A percentile compares a stretch with the other conserved stretches of the same genome.
Conservation (phyloP, 441 rosid genomes). For the Populus hybrid region DNA sequence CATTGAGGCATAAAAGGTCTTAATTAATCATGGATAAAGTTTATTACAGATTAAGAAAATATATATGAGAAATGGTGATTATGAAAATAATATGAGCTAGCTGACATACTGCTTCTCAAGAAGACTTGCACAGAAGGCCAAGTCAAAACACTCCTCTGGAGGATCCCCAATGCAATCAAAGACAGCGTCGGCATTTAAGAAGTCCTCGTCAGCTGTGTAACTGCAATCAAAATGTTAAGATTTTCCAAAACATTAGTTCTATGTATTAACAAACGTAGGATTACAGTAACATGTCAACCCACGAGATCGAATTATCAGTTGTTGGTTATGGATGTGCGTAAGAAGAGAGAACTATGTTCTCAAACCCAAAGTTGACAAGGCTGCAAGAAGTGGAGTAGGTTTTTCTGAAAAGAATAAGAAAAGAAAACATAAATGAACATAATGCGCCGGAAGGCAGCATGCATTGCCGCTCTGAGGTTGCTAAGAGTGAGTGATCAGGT, state of each 20-base stretch:
- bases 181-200: conserved; percentile 80
- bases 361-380: neutral
- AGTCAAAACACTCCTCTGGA: conserved; percentile 82
- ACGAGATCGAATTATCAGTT: neutral
- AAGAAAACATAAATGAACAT: neutral
- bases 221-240: conserved; percentile 34
- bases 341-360: neutral
- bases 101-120: conserved; percentile 78
- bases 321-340: neutral
- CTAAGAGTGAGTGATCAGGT: neutral
- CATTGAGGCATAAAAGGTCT: neutral
- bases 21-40: neutral
- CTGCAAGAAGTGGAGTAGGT: neutral
- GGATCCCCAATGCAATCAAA: conserved; percentile 96
- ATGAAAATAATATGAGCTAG: conserved; percentile 16
- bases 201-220: conserved; percentile 89
- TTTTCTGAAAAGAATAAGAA: neutral
- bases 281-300: neutral
- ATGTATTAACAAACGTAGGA: too few species aligned
- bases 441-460: neutral
- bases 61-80: neutral
- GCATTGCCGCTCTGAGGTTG: neutral
- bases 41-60: neutral
- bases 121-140: conserved; percentile 76
- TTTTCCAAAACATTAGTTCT: neutral